Evolutionary conservation across 805 yeast species (phyloP), one percentile per base, ranked within the genome.

Genomic region (Naumovozyma baii): DNA sequence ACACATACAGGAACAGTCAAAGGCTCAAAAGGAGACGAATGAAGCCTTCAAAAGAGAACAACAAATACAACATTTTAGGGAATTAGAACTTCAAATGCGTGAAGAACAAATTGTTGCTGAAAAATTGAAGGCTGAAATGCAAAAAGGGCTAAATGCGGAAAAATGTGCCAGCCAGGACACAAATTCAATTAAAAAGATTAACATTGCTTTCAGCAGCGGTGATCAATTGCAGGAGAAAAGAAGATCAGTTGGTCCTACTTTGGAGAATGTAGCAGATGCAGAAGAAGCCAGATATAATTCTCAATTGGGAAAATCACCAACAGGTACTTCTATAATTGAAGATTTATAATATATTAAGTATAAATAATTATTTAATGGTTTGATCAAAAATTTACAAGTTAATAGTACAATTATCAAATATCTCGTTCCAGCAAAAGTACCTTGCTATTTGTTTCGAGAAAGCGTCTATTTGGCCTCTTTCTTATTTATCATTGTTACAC

Each of bases 261-360:
- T 61, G 12, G 64, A 59, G 39, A 63, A 60, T 14, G 55, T 61
- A 3, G 62, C 58, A 30, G 66, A 61, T 39, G 64, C 49, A 38
- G 63, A 61, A 29, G 36, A 48, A 4, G 40, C 43, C 17, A 50
- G 64, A 29, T 61, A 52, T 43, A 47, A 48, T 22, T 42, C 42
- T 19, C 52, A 56, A 3, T 38, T 56, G 12, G 33, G 39, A 35
- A 46, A 46, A 13, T 45, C 54, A 7, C 60, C 62, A 5, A 45
- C 38, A 9, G 54, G 56, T 1, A 43, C 46, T 12, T 50, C 63
- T 1, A 47, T 61, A 16, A 44, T 61, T 16, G 64, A 59, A 38
- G 63, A 54, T 39, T 33, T 46, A 18, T 52, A 45, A 41, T 10
- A n/a, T n/a, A n/a, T n/a, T n/a, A n/a, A n/a, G n/a, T n/a, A n/a